Evolutionary conservation across 2,329 filamentous ascomycete species (phyloP).

Genomic region (Aspergillus carbonarius): DNA sequence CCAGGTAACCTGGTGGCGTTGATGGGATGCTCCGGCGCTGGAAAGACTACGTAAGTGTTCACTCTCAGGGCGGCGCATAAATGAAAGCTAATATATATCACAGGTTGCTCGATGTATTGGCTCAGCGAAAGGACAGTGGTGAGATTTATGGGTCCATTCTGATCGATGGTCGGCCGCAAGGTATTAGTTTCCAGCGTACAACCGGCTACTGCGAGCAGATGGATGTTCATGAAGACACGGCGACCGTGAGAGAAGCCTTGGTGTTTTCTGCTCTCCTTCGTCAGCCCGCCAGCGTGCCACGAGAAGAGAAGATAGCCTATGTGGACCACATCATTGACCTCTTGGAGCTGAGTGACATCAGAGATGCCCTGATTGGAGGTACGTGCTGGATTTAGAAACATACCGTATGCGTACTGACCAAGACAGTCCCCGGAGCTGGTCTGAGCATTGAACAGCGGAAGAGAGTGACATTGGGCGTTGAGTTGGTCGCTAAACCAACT

Average conservation of each 20-base stretch:
- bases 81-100: background rate
- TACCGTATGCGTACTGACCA: constrained; percentile 7
- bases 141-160: constrained; percentile 43
- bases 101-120: constrained; percentile 45
- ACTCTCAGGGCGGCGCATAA: background rate
- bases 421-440: constrained; percentile 51
- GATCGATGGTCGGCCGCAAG: constrained; percentile 44
- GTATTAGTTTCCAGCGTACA: constrained; percentile 49
- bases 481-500: constrained; percentile 60
- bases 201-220: constrained; percentile 60
- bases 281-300: constrained; percentile 55
- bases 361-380: constrained; percentile 61
- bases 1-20: constrained; percentile 73
- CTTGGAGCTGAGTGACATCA: constrained; percentile 63
- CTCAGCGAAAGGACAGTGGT: constrained; percentile 45
- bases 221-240: constrained; percentile 63
- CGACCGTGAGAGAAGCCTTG: constrained; percentile 64
- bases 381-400: constrained; percentile 5
- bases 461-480: constrained; percentile 60
- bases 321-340: constrained; percentile 65
- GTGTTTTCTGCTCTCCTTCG: constrained; percentile 64
- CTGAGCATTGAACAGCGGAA: constrained; percentile 67
- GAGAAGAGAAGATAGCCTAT: constrained; percentile 62
- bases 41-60: constrained; percentile 42
- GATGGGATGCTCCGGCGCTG: constrained; percentile 79